phyloP scores from a whole-genome alignment of 2,329 filamentous ascomycete species.

The Boeremia lycopersici region DNA sequence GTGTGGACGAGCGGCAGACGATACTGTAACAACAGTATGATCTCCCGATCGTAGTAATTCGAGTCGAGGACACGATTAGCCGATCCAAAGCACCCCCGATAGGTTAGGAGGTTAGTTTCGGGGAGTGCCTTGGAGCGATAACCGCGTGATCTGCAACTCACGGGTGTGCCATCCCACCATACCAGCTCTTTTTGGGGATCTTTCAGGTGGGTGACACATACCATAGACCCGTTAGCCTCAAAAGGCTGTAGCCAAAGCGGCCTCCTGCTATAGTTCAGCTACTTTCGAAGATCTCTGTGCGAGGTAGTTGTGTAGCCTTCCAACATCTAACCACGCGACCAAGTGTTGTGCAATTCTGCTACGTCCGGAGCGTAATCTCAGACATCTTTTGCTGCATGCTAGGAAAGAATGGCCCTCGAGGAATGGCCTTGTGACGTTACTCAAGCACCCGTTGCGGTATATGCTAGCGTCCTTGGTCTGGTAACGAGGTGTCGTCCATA shows the following conservation, averaged over 20 bases:
- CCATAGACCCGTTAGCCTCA: conserved; percentile 14
- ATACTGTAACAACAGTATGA: not conserved
- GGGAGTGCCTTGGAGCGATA: not conserved
- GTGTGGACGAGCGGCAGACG: conserved; percentile 11
- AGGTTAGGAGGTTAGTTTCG: conserved; percentile 15
- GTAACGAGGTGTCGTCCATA: not conserved
- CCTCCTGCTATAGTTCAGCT: conserved; percentile 5
- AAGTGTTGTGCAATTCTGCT: not conserved
- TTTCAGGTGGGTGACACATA: conserved; percentile 17
- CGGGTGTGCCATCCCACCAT: conserved; percentile 19
- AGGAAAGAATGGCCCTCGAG: not conserved
- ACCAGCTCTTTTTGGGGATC: conserved; percentile 12
- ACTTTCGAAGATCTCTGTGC: not conserved
- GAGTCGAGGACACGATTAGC: conserved; percentile 6
- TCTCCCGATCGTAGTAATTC: conserved; percentile 10
- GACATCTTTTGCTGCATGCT: not conserved
- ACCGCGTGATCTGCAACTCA: conserved; percentile 12
- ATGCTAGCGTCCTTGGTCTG: not conserved
- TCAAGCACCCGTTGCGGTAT: not conserved
- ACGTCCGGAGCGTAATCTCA: not conserved
- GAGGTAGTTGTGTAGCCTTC: not conserved
- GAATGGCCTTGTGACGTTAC: not conserved
- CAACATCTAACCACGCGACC: not conserved
- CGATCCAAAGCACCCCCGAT: conserved; percentile 3
- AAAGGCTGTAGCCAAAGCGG: not conserved